phyloP scores from a whole-genome alignment of 2,329 filamentous ascomycete genomes.

The Neofusicoccum kwambonambiense region DNA sequence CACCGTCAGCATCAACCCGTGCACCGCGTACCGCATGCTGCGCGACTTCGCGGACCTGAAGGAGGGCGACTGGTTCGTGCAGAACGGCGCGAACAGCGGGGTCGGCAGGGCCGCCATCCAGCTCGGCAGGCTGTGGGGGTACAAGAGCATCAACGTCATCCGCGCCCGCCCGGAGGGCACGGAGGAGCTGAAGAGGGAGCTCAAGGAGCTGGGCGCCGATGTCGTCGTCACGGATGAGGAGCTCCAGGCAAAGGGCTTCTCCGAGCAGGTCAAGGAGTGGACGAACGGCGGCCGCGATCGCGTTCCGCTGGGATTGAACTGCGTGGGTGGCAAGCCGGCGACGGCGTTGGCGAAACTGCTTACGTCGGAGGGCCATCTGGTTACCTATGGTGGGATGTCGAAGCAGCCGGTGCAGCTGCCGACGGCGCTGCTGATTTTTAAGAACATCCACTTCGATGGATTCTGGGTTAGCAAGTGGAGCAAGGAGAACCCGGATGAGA shows the following conservation, averaged over 20 bases:
- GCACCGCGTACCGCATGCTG: constrained; percentile 91
- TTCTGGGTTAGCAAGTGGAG: constrained; percentile 97
- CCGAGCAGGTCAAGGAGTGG: constrained; percentile 59
- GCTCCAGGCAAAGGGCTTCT: constrained; percentile 62
- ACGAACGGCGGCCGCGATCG: constrained; percentile 70
- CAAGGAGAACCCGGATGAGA: constrained; percentile 68
- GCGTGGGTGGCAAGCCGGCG: constrained; percentile 85
- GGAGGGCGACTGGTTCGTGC: constrained; percentile 90
- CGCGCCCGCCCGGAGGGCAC: constrained; percentile 68
- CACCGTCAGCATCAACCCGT: constrained; percentile 89
- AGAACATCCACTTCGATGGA: constrained; percentile 81
- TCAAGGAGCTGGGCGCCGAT: constrained; percentile 61
- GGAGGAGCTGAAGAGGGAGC: constrained; percentile 60
- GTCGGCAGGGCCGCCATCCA: constrained; percentile 92
- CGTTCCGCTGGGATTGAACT: constrained; percentile 81
- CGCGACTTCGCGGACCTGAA: constrained; percentile 68
- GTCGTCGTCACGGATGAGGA: constrained; percentile 63
- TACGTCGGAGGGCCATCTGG: constrained; percentile 65
- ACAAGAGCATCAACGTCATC: constrained; percentile 87
- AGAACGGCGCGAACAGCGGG: constrained; percentile 94
- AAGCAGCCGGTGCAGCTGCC: constrained; percentile 80
- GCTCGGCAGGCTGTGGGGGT: constrained; percentile 78
- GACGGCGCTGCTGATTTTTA: constrained; percentile 87
- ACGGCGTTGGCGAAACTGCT: constrained; percentile 75
- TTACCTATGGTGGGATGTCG: constrained; percentile 96